Evolutionary conservation across 306 rosid genomes (phyloP).

Genomic region (Trifolium dubium): DNA sequence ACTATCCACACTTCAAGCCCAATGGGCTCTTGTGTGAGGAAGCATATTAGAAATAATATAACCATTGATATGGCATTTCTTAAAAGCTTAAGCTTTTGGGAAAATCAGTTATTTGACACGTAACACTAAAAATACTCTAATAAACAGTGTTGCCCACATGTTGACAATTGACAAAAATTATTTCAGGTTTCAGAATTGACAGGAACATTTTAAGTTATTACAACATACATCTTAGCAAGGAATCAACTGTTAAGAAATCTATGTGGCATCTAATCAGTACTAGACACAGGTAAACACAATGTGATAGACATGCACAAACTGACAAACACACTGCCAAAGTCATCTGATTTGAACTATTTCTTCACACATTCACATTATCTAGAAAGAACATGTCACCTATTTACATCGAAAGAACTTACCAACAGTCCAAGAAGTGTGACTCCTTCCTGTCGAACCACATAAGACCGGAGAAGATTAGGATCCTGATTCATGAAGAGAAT

Average conservation of each 20-base stretch:
- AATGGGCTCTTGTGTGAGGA: too few species aligned
- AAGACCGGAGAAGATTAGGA: slow-evolving; percentile 83
- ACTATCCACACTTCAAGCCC: too few species aligned
- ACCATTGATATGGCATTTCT: too few species aligned
- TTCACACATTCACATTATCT: slow-evolving; percentile 5
- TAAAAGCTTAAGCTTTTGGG: too few species aligned
- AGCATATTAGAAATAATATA: too few species aligned
- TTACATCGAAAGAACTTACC: slow-evolving; percentile 53
- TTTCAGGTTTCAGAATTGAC: neutral
- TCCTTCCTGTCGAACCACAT: slow-evolving; percentile 89
- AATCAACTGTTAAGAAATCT: neutral
- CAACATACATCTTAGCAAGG: neutral
- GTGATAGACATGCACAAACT: neutral
- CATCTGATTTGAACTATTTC: slow-evolving; percentile 15
- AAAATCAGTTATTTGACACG: too few species aligned
- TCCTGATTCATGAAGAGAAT: slow-evolving; percentile 94
- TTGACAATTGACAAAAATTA: neutral
- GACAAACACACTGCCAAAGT: neutral
- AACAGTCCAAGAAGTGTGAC: slow-evolving; percentile 74
- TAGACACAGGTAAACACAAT: too few species aligned
- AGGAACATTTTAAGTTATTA: neutral
- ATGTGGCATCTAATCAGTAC: neutral
- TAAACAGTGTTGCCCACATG: neutral
- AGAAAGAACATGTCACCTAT: slow-evolving; percentile 13
- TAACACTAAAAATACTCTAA: too few species aligned